Percentiles rank a stretch among this genome's conserved stretches.
Evolutionary conservation across 768 basidiomycete genomes (phyloP).

Genomic region (Russula lepida): DNA sequence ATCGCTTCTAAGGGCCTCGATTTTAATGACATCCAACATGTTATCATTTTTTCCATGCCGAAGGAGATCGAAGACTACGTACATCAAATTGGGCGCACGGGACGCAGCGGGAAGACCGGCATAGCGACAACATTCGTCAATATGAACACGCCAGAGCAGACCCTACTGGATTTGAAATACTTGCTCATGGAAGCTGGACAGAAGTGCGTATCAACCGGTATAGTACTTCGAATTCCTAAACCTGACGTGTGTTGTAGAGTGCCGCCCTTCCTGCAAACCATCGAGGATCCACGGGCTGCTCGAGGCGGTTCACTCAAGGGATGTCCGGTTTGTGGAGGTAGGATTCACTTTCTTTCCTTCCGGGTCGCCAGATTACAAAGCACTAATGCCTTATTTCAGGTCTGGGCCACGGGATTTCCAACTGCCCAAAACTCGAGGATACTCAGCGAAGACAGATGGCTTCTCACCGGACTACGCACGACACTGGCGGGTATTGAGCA

Average conservation of each 20-base stretch:
- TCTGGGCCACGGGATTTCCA: slow-evolving; percentile 87
- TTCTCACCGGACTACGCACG: slow-evolving; percentile 64
- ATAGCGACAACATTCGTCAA: slow-evolving; percentile 99
- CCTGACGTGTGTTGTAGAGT: slow-evolving; percentile 47
- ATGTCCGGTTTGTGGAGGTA: slow-evolving; percentile 94
- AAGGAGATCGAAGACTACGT: slow-evolving; percentile 99
- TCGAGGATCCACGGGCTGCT: slow-evolving; percentile 83
- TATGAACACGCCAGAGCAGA: slow-evolving; percentile 96
- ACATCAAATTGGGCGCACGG: slow-evolving; percentile 97
- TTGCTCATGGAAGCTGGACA: slow-evolving; percentile 95
- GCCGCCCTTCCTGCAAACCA: slow-evolving; percentile 80
- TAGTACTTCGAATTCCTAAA: not conserved
- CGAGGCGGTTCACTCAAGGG: slow-evolving; percentile 75
- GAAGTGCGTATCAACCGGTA: slow-evolving; percentile 51
- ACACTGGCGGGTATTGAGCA: slow-evolving; percentile 41
- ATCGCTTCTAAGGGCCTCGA: slow-evolving; percentile 98
- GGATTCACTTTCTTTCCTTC: slow-evolving; percentile 16
- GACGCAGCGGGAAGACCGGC: slow-evolving; percentile 95
- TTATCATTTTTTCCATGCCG: slow-evolving; percentile 99
- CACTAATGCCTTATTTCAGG: slow-evolving; percentile 36
- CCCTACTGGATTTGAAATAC: slow-evolving; percentile 93
- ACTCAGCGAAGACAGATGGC: slow-evolving; percentile 86
- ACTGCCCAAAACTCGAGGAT: slow-evolving; percentile 96
- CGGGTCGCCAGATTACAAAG: not conserved
- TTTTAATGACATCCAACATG: slow-evolving; percentile 98